Evolutionary conservation across 495 filamentous ascomycete species (phyloP).

Genomic region (Aspergillus nidulans): DNA sequence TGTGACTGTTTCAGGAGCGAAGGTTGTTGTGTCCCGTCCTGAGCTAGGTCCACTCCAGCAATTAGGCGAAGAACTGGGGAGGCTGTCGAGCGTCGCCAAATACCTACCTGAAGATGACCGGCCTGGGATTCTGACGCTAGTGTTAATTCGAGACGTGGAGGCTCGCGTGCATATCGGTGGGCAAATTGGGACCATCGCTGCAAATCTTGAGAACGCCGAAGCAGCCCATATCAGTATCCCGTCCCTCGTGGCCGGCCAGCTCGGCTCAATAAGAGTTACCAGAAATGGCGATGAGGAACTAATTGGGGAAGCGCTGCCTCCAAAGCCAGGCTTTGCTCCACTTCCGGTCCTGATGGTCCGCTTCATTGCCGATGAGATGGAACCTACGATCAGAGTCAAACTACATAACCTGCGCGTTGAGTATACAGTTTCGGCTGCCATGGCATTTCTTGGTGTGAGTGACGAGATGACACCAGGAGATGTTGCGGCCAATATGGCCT

Average conservation of each 20-base stretch:
- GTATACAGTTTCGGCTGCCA: conserved; percentile 76
- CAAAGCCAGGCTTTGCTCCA: conserved; percentile 19
- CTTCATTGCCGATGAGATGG: conserved; percentile 89
- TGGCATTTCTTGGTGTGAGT: conserved; percentile 67
- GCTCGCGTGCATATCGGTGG: conserved; percentile 55
- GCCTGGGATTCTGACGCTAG: conserved; percentile 77
- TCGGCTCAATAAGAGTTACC: conserved; percentile 53
- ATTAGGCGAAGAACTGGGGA: conserved; percentile 71
- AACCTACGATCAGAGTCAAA: conserved; percentile 83
- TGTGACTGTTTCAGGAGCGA: conserved; percentile 57
- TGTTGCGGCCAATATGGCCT: conserved; percentile 67
- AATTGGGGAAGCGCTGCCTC: conserved; percentile 48
- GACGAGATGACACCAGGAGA: conserved; percentile 69
- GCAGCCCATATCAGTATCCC: conserved; percentile 82
- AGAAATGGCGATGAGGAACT: conserved; percentile 71
- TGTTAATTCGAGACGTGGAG: conserved; percentile 58
- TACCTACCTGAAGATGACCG: conserved; percentile 95
- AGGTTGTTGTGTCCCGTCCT: conserved; percentile 51
- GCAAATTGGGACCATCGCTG: conserved; percentile 59
- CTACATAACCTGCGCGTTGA: conserved; percentile 75
- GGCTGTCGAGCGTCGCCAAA: conserved; percentile 82
- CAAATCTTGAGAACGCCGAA: conserved; percentile 57
- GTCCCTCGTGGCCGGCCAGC: conserved; percentile 67
- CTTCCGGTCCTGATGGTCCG: conserved; percentile 69
- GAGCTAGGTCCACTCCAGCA: conserved; percentile 60